Percentiles rank a stretch among this genome's conserved stretches.
These are phyloP conservation scores for Puccinia horiana DNA, from an alignment of 1,284 basidiomycete species.

Conservation along the genomic window DNA sequence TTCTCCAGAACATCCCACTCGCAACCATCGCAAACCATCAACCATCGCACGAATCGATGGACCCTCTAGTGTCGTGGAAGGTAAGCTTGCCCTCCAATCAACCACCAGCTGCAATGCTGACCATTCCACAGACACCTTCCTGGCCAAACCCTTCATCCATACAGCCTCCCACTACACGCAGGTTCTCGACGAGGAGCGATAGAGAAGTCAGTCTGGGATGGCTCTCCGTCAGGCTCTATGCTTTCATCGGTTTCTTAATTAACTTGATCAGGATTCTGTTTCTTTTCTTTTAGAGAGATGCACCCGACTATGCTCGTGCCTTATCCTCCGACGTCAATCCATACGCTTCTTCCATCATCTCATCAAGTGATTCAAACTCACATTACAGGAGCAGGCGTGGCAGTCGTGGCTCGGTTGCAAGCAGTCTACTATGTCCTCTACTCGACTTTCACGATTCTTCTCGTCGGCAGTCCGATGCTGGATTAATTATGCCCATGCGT, in stretches of 20 bases:
- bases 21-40: neutral
- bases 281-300: constrained; percentile 27
- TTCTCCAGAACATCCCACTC: neutral
- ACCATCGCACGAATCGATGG: neutral
- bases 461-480: constrained; percentile 27
- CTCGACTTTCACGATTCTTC: constrained; percentile 29
- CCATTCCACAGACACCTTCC: constrained; percentile 1
- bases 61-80: constrained; percentile 22
- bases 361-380: constrained; percentile 29
- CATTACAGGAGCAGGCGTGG: constrained; percentile 31
- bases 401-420: constrained; percentile 29
- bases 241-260: neutral
- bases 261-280: neutral
- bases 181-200: constrained; percentile 13
- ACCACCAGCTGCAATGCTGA: neutral
- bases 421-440: constrained; percentile 41
- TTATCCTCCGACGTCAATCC: constrained; percentile 35
- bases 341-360: constrained; percentile 39
- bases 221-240: neutral
- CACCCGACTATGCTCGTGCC: constrained; percentile 30
- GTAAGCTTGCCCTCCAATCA: neutral
- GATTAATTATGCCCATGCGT: constrained; percentile 29
- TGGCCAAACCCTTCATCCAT: constrained; percentile 24
- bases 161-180: neutral
- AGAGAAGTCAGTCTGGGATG: constrained; percentile 9